Base-by-base conservation (phyloP, 2,329 filamentous ascomycete genomes). In the Lachnellula hyalina region DNA sequence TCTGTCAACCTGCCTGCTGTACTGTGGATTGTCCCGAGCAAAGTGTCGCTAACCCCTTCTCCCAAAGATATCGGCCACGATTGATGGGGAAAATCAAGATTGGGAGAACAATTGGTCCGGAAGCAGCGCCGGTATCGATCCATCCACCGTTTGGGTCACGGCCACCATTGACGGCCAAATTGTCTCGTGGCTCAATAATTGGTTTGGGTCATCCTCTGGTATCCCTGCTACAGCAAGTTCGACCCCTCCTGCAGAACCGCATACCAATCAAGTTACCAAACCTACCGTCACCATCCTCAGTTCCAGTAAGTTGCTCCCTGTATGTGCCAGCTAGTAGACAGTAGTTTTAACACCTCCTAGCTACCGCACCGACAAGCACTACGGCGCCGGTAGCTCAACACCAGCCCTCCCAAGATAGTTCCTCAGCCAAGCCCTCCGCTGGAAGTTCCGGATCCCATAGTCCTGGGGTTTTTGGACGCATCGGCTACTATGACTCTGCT, bases 41-140 rank as follows among this genome's bases (percentile, higher is more conserved):
- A 47, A 47, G 8, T 15, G 8, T 34, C 15, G 17, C 44, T 47
- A 19, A 47, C 44, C 7, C 12, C 23, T 7, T 15, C 19, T 14
- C 44, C 12, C 5, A 32, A 14, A 47, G 44, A 77, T 87, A 11
- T 77, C 73, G 4, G 83, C 81, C 11, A 80, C 76, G 25, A 85
- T 86, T 53, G 65, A 86, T 57, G 83, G 83, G 54, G 55, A 80
- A 47, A 72, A 77, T 4, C 76, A 79, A 25, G 78, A 79, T 8
- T 87, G 83, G 83, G 67, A 71, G 52, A 86, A 86, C 70, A 71
- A 76, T 59, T 85, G 74, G 52, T 72, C 71, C 55, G 59, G 55
- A 51, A 35, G 60, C 35, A 44, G 56, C 8, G 36, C 59, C 21
- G 48, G 51, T 19, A 47, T 53, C 2, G 28, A 49, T 23, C 41